Evolutionary conservation across 2,329 filamentous ascomycete genomes (phyloP), one percentile per base, ranked within the genome.

Genomic region (Colletotrichum lupini): DNA sequence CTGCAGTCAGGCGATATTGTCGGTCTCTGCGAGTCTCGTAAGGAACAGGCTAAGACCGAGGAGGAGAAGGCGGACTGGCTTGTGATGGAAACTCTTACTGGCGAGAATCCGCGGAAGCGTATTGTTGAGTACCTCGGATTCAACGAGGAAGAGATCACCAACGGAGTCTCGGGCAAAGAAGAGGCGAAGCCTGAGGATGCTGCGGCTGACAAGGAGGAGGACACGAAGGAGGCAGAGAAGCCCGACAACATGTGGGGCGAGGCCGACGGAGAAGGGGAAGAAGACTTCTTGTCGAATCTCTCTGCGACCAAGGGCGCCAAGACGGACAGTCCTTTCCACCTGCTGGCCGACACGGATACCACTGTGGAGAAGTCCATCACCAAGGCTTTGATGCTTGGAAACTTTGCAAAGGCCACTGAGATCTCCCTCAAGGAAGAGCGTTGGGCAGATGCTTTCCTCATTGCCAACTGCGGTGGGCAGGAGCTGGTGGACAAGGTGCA

Each of bases 1-100:
- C 85, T 99, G 70, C 90, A 92, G 78, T 89, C 91, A 68, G 95
- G 95, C 28, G 91, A 98, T 79, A 85, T 99, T 22, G 88, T 89
- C 5, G 87, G 87, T 55, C 94, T 99, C 74, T 98, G 95, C 80
- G 92, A 95, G 79, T 88, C 92, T 26, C 94, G 96, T 80, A 92
- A 95, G 74, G 86, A 92, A 30, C 86, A 91, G 74, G 93, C 95
- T 22, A 92, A 91, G 79, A 94, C 91, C 0, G 95, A 98, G 1
- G 95, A 97, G 76, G 97, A 98, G 81, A 98, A 95, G 86, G 93
- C 94, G 4, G 96, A 98, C 82, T 99, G 97, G 97, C 93, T 93
- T 76, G 95, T 98, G 49, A 94, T 99, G 81, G 92, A 97, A 82
- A 97, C 95, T 2, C 84, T 99, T 74, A 93, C 96, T 61, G 92